Conservation (phyloP, 768 basidiomycete genomes). For the Lactarius akahatsu region DNA sequence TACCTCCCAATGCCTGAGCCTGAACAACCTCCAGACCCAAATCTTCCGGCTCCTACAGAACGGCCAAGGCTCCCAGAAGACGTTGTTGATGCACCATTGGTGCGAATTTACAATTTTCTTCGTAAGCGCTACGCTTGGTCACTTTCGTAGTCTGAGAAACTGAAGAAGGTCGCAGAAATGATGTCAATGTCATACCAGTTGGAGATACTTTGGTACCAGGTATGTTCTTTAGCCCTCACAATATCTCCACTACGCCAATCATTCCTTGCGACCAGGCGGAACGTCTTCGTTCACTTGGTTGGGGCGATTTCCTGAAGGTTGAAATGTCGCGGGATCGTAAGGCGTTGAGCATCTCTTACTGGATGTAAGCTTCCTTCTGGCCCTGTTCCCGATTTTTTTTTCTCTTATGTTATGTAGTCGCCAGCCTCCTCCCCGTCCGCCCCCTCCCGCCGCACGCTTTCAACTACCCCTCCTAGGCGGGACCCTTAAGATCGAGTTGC, state of each 20-base stretch:
- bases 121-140: slow-evolving; percentile 51
- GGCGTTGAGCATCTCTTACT: slow-evolving; percentile 74
- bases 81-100: slow-evolving; percentile 76
- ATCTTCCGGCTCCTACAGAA: slow-evolving; percentile 39
- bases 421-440: slow-evolving; percentile 35
- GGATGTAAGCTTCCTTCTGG: slow-evolving; percentile 56
- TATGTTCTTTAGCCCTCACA: slow-evolving; percentile 27
- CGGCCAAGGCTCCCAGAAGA: slow-evolving; percentile 55
- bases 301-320: slow-evolving; percentile 73
- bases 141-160: slow-evolving; percentile 15
- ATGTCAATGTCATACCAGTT: slow-evolving; percentile 92
- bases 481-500: slow-evolving; percentile 68
- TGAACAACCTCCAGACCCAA: slow-evolving; percentile 36
- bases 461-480: slow-evolving; percentile 67
- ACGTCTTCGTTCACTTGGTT: slow-evolving; percentile 81
- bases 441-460: slow-evolving; percentile 37
- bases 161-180: slow-evolving; percentile 55
- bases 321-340: slow-evolving; percentile 69
- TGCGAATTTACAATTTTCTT: slow-evolving; percentile 84
- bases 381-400: slow-evolving; percentile 11
- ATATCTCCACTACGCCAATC: neutral
- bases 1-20: slow-evolving; percentile 50
- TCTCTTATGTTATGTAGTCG: slow-evolving; percentile 36
- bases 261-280: slow-evolving; percentile 46
- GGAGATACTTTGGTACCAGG: slow-evolving; percentile 83